Percentiles rank a stretch among this genome's conserved stretches.
These are phyloP conservation scores for Kitagawia praeruptora DNA, from an alignment of 129 eudicot genomes.

Conservation along the genomic window DNA sequence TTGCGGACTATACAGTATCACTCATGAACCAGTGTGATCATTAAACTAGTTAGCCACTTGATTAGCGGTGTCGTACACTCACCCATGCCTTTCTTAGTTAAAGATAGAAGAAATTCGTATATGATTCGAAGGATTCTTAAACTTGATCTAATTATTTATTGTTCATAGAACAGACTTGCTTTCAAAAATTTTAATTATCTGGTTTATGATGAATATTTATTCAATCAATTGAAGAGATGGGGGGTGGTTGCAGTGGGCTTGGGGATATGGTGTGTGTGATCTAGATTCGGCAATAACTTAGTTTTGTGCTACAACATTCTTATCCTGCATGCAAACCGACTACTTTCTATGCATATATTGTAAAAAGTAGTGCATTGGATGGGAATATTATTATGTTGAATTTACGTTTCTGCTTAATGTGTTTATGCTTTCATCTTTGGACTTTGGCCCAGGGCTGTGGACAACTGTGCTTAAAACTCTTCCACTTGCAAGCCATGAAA, in stretches of 20 bases:
- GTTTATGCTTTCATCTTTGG: conserved; percentile 1
- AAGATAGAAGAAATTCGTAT: background rate
- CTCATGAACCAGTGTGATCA: background rate
- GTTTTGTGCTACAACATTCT: background rate
- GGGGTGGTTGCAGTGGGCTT: background rate
- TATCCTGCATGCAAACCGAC: background rate
- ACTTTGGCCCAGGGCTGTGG: conserved; percentile 45
- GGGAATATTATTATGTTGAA: background rate
- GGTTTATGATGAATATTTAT: background rate
- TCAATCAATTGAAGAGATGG: background rate
- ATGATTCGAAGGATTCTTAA: background rate
- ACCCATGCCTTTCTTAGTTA: background rate
- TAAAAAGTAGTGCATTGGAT: background rate
- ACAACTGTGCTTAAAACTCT: conserved; percentile 35
- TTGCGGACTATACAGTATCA: background rate
- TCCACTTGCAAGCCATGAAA: conserved; percentile 80
- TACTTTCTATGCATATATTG: background rate
- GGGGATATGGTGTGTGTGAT: background rate
- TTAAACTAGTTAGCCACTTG: background rate
- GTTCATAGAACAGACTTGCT: background rate
- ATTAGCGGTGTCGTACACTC: background rate
- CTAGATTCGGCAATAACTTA: background rate
- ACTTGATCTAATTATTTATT: background rate
- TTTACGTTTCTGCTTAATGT: background rate
- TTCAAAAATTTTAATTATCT: background rate